These are phyloP conservation scores for Pulveroboletus sp. DNA, from an alignment of 768 basidiomycete genomes.

Conservation along the genomic window DNA sequence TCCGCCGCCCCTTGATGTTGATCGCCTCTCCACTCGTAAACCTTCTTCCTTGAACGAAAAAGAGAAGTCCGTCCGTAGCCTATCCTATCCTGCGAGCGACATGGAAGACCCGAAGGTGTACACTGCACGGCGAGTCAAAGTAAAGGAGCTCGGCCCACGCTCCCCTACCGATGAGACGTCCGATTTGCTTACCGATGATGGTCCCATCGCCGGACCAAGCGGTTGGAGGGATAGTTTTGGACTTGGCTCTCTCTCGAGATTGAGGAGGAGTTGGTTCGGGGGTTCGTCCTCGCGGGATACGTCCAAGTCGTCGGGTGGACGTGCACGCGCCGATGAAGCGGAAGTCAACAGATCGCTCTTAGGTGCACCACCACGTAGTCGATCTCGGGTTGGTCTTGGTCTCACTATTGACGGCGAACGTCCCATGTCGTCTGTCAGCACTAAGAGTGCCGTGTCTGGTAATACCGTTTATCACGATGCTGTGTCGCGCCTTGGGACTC, in stretches of 20 bases:
- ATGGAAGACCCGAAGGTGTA: slow-evolving; percentile 31
- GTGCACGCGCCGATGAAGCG: slow-evolving; percentile 37
- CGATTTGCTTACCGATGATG: slow-evolving; percentile 9
- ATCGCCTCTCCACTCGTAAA: slow-evolving; percentile 24
- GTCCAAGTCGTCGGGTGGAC: slow-evolving; percentile 27
- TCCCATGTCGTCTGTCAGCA: slow-evolving; percentile 56
- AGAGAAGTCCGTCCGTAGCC: slow-evolving; percentile 31
- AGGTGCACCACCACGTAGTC: slow-evolving; percentile 12
- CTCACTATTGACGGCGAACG: slow-evolving; percentile 39
- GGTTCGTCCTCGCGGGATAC: slow-evolving; percentile 28
- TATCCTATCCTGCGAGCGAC: slow-evolving; percentile 32
- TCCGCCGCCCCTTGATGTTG: slow-evolving; percentile 35
- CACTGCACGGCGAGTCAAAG: slow-evolving; percentile 37
- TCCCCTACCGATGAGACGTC: slow-evolving; percentile 17
- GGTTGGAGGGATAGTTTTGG: slow-evolving; percentile 38
- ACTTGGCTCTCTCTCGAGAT: slow-evolving; percentile 42
- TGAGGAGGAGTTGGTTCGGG: slow-evolving; percentile 57
- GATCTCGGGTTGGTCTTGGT: slow-evolving; percentile 33
- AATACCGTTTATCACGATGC: slow-evolving; percentile 64
- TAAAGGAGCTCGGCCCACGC: slow-evolving; percentile 31
- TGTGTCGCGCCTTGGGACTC: slow-evolving; percentile 41
- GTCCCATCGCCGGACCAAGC: slow-evolving; percentile 26
- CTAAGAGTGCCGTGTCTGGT: slow-evolving; percentile 47
- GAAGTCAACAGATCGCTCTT: slow-evolving; percentile 43
- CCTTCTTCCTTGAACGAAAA: slow-evolving; percentile 28